Evolutionary conservation across 176 grass and related monocot species (phyloP).

Genomic region (Rhynchospora pubera): DNA sequence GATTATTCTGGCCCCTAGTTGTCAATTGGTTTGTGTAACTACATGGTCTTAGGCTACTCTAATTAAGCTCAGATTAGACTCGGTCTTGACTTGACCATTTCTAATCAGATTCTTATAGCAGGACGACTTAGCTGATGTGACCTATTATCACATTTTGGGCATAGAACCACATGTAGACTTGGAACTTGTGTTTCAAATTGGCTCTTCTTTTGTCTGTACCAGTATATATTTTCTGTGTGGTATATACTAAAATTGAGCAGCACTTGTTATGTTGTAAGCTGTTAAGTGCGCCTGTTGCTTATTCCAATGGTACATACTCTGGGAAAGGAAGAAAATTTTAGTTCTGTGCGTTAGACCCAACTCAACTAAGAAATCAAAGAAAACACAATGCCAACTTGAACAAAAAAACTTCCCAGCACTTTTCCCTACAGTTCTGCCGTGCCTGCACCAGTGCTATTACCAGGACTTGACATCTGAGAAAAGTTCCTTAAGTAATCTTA

Average conservation of each 20-base stretch:
- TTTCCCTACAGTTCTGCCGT: not conserved
- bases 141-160: not conserved
- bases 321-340: not conserved
- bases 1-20: not conserved
- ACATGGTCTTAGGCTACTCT: not conserved
- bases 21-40: not conserved
- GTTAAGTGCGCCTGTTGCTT: not conserved
- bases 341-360: not conserved
- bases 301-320: not conserved
- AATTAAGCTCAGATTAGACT: not conserved
- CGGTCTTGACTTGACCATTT: not conserved
- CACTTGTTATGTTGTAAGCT: not conserved
- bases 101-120: not conserved
- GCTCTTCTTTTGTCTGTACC: not conserved
- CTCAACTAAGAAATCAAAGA: not conserved
- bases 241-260: not conserved
- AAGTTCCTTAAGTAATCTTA: not conserved
- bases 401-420: not conserved
- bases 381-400: not conserved
- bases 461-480: not conserved
- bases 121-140: not conserved
- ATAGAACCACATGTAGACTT: not conserved
- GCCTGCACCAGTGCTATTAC: not conserved
- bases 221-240: not conserved
- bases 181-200: not conserved